A percentile compares a stretch with the other conserved stretches of the same genome.
These are phyloP conservation scores for Withania somnifera DNA, from an alignment of 305 asterid genomes.

Conservation along the genomic window DNA sequence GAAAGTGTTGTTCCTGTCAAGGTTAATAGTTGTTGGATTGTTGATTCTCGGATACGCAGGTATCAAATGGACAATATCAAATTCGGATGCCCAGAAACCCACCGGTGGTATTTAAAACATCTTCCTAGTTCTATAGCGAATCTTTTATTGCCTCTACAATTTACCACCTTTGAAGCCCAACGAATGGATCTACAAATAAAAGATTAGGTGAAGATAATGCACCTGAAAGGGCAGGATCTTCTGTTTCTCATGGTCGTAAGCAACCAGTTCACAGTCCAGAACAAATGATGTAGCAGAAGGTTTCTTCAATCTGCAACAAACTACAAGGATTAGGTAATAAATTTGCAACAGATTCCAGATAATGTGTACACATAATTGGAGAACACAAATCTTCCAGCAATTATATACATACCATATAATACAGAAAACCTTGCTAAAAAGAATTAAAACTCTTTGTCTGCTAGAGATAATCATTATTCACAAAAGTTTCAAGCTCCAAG, in stretches of 20 bases:
- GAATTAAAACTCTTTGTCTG: background rate
- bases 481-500: too few species aligned
- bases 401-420: background rate
- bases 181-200: background rate
- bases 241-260: slow-evolving; percentile 84
- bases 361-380: background rate
- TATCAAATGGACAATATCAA: too few species aligned
- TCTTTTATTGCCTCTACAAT: too few species aligned
- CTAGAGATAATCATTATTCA: background rate
- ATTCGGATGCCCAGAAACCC: too few species aligned
- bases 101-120: too few species aligned
- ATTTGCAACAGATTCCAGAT: background rate
- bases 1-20: background rate
- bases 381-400: background rate
- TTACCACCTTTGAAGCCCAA: background rate
- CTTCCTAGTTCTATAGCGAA: too few species aligned
- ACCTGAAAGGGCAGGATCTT: slow-evolving; percentile 94
- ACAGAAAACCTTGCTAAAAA: background rate
- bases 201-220: slow-evolving; percentile 1
- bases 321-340: slow-evolving; percentile 13
- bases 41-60: too few species aligned
- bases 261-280: slow-evolving; percentile 95
- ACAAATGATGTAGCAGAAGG: slow-evolving; percentile 73
- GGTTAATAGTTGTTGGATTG: background rate
- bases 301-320: slow-evolving; percentile 55